Evolutionary conservation across 768 basidiomycete genomes (phyloP).

Genomic region (Hericium alpestre): DNA sequence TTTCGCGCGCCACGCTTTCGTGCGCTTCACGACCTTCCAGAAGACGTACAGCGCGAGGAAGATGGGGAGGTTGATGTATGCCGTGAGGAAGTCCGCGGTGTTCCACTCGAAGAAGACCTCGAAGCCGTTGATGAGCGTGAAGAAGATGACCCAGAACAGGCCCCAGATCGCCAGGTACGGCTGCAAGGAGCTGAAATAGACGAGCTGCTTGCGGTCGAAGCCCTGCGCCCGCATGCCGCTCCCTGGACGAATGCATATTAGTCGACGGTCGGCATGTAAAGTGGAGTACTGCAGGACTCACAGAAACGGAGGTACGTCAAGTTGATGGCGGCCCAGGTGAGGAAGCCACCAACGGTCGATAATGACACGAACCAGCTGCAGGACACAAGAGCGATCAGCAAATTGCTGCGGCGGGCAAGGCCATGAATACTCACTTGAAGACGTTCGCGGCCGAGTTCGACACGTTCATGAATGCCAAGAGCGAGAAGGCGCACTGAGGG

Average conservation of each 20-base stretch:
- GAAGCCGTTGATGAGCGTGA: conserved; percentile 48
- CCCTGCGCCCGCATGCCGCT: conserved; percentile 58
- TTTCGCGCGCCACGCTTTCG: conserved; percentile 38
- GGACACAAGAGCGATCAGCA: neutral
- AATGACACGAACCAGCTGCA: conserved; percentile 61
- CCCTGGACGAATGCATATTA: conserved; percentile 23
- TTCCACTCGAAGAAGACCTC: conserved; percentile 56
- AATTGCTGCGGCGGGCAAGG: too few relatives aligned
- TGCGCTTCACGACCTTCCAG: conserved; percentile 33
- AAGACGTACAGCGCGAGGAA: conserved; percentile 35
- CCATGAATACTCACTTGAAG: conserved; percentile 34
- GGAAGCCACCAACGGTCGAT: conserved; percentile 56
- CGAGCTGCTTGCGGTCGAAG: conserved; percentile 46
- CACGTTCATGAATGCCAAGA: conserved; percentile 57
- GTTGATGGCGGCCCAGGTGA: conserved; percentile 59
- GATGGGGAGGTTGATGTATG: conserved; percentile 31
- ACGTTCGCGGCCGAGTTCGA: conserved; percentile 44
- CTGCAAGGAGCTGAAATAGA: conserved; percentile 52
- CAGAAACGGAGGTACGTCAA: conserved; percentile 66
- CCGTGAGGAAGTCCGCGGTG: conserved; percentile 38
- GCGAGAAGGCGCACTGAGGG: conserved; percentile 30
- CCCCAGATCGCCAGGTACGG: conserved; percentile 67
- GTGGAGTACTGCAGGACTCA: conserved; percentile 21
- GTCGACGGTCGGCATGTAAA: neutral
- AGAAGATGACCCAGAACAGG: conserved; percentile 50